Evolutionary conservation across 169 alveolate species (phyloP), one percentile per base, ranked within the genome.

Genomic region (Sarcocystis neurona): DNA sequence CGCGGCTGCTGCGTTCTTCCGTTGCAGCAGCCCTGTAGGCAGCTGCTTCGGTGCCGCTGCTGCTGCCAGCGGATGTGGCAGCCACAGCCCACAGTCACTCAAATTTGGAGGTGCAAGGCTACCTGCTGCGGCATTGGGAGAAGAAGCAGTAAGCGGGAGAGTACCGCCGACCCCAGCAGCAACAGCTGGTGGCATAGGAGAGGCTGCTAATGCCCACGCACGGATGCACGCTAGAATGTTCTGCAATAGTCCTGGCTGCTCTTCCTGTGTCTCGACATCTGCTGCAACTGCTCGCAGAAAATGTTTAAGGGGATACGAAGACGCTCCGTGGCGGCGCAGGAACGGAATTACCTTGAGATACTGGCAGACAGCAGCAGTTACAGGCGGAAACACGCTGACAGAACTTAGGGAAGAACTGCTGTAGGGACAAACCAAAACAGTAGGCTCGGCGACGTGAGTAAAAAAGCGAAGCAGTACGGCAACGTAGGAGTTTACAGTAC

Each of bases 191-290:
- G n/a, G n/a, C n/a, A n/a, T n/a, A n/a, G n/a, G n/a, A 15, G 44
- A 12, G 8, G 75, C 75, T 2, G 27, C 75, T 0, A 6, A 30
- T 4, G 46, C 56, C 79, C 80, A 58, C 4, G 90, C 90, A 1
- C 84, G 20, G 23, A 85, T 46, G 56, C 41, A 39, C 37, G 32
- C 90, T 3, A 68, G 72, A 41, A 68, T 41, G 39, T 85, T 82
- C 84, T 63, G 90, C 56, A 68, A 84, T 1, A 68, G 75, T 27
- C 63, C 56, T 44, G 72, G 84, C 72, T 85, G 82, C 50, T 23
- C 2, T 39, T 85, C n/a, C 84, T 85, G 90, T n/a, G 90, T 75
- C 72, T 85, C 77, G 23, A 85, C 90, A 23, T 66, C 82, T 27
- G 79, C 84, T 0, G 84, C 84, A 4, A 85, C 56, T 30, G 53